phyloP scores from a whole-genome alignment of 2,329 filamentous ascomycete species.

The Chrysosphaeria jannelii region DNA sequence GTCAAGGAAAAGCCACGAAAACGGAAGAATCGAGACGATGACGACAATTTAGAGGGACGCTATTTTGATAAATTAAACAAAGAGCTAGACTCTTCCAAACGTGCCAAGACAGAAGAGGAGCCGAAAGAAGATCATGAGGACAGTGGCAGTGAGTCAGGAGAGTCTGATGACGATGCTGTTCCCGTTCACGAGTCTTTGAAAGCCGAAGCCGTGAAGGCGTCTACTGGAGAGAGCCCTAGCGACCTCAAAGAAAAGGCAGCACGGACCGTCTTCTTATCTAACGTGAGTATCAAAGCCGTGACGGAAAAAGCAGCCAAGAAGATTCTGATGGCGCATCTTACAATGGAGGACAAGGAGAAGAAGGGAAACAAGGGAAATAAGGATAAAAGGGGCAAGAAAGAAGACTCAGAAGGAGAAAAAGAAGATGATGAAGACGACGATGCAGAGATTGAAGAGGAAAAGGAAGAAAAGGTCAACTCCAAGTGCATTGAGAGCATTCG shows the following conservation, averaged over 20 bases:
- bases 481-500: slow-evolving; percentile 48
- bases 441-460: slow-evolving; percentile 31
- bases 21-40: slow-evolving; percentile 24
- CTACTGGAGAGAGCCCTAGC: slow-evolving; percentile 9
- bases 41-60: slow-evolving; percentile 37
- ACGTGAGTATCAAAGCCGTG: slow-evolving; percentile 61
- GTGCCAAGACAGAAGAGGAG: slow-evolving; percentile 14
- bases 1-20: slow-evolving; percentile 19
- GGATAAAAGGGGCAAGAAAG: slow-evolving; percentile 10
- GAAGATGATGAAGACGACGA: slow-evolving; percentile 56
- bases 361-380: slow-evolving; percentile 1
- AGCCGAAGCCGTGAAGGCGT: slow-evolving; percentile 9
- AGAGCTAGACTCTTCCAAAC: slow-evolving; percentile 13
- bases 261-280: slow-evolving; percentile 77
- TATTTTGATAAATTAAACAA: slow-evolving; percentile 37
- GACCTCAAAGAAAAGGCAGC: slow-evolving; percentile 45
- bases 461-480: slow-evolving; percentile 34
- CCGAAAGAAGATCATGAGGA: slow-evolving; percentile 11
- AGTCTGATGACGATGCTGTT: slow-evolving; percentile 6
- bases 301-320: slow-evolving; percentile 59
- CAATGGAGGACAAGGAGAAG: slow-evolving; percentile 17
- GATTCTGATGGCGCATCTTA: slow-evolving; percentile 44
- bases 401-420: slow-evolving; percentile 62
- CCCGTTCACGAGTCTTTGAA: slow-evolving; percentile 4
- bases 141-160: slow-evolving; percentile 16